Base-by-base conservation (phyloP, 2,329 filamentous ascomycete species). In the Aureobasidium uvarum region DNA sequence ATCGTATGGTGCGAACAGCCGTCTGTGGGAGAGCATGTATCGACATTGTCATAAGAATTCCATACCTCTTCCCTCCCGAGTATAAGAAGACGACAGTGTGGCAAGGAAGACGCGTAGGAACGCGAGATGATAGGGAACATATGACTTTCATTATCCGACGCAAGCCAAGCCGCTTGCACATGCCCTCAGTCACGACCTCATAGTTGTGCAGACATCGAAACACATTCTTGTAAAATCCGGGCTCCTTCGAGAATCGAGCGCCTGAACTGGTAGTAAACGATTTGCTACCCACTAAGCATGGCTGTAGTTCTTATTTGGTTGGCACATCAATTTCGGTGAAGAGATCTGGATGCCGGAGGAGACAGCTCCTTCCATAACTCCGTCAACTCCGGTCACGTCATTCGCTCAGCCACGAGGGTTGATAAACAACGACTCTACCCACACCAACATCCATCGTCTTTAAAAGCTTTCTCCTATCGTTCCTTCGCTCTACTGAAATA, bases 1-100 rank as follows among this genome's bases (percentile, higher is more conserved):
- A 86, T 41, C 86, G 83, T 7, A 93, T 79, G 13, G 85, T 81
- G 54, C 82, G 81, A 25, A 83, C 78, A 16, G 78, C 78, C 5
- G 74, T 71, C 48, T 75, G 72, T 36, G 79, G 76, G 16, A 82
- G 76, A 64, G 76, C 76, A 54, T 76, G 71, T 66, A 82, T 81
- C n/a, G 69, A 70, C 76, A 76, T 76, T 11, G 46, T 67, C 43
- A 62, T 43, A 43, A 48, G n/a, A 33, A 16, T 16, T 48, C 20
- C 52, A 45, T 54, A 14, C 7, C 16, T 38, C 14, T 41, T 28
- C 31, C 8, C 13, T 41, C 20, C 20, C 20, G 2, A 23, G 28
- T 25, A 41, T 13, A 25, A 18, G 25, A n/a, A 25, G 31, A 62
- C 50, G 31, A 23, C 50, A 33, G 43, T 48, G 43, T 50, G 45